Evolutionary conservation across 2,329 filamentous ascomycete genomes (phyloP).

Genomic region (Exophiala oligosperma): DNA sequence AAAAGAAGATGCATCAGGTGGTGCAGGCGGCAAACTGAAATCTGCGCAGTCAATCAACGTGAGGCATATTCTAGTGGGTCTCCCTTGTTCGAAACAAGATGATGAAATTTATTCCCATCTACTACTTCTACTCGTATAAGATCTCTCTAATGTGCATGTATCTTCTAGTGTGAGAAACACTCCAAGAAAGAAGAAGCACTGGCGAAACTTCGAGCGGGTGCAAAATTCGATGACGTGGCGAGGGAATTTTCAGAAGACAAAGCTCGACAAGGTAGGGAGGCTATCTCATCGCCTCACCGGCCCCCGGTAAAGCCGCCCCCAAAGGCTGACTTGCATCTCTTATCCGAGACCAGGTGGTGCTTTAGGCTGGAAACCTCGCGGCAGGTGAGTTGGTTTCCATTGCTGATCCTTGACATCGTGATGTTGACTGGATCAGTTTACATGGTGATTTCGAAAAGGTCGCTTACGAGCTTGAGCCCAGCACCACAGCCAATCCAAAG

Average conservation of each 20-base stretch:
- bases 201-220: conserved; percentile 58
- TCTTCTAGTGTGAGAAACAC: conserved; percentile 59
- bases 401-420: too few species aligned
- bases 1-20: conserved; percentile 38
- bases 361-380: conserved; percentile 58
- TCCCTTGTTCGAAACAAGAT: background rate
- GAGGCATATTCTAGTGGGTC: conserved; percentile 60
- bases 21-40: conserved; percentile 46
- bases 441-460: conserved; percentile 61
- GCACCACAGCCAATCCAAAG: conserved; percentile 61
- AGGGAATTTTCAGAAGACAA: conserved; percentile 67
- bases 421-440: conserved; percentile 50
- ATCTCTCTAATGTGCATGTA: background rate
- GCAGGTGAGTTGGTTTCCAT: too few species aligned
- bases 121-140: background rate
- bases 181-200: conserved; percentile 66
- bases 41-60: conserved; percentile 64
- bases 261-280: conserved; percentile 52
- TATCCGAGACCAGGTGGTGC: conserved; percentile 51
- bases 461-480: conserved; percentile 62
- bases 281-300: conserved; percentile 5
- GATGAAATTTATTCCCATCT: background rate
- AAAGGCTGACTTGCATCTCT: conserved; percentile 13
- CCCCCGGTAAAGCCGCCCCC: background rate
- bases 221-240: conserved; percentile 66